Evolutionary conservation across 768 basidiomycete genomes (phyloP).

Genomic region (Termitomyces sp.): DNA sequence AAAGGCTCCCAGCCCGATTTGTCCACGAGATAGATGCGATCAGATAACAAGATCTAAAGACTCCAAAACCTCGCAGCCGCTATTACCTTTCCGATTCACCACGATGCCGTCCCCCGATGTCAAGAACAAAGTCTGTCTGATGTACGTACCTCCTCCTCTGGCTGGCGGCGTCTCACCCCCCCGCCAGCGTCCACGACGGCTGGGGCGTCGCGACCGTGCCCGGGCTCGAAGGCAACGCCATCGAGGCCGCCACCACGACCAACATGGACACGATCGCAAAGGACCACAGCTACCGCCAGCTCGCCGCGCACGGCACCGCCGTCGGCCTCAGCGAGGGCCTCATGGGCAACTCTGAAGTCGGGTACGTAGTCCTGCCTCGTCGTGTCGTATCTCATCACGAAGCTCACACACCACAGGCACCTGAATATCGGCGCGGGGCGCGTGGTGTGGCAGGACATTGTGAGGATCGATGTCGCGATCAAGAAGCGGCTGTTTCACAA

Average conservation of each 20-base stretch:
- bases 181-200: slow-evolving; percentile 86
- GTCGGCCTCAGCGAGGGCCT: slow-evolving; percentile 91
- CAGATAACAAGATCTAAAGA: neutral
- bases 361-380: too few relatives aligned
- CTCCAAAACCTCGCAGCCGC: too few relatives aligned
- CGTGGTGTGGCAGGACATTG: slow-evolving; percentile 97
- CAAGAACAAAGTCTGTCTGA: slow-evolving; percentile 89
- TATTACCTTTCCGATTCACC: too few relatives aligned
- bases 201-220: slow-evolving; percentile 77
- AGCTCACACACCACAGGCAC: slow-evolving; percentile 50
- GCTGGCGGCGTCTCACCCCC: neutral
- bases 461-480: slow-evolving; percentile 89
- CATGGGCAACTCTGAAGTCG: slow-evolving; percentile 98
- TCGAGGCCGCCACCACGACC: slow-evolving; percentile 76
- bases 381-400: neutral
- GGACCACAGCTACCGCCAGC: slow-evolving; percentile 63
- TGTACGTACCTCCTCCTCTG: slow-evolving; percentile 42
- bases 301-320: slow-evolving; percentile 85
- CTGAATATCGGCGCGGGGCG: slow-evolving; percentile 94
- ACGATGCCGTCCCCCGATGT: slow-evolving; percentile 28
- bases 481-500: slow-evolving; percentile 86
- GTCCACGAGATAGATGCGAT: neutral
- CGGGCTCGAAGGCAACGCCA: slow-evolving; percentile 83
- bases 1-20: too few relatives aligned
- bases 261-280: slow-evolving; percentile 88